Evolutionary conservation across 257 asterid genomes (phyloP).

Genomic region (Osmanthus fragrans): DNA sequence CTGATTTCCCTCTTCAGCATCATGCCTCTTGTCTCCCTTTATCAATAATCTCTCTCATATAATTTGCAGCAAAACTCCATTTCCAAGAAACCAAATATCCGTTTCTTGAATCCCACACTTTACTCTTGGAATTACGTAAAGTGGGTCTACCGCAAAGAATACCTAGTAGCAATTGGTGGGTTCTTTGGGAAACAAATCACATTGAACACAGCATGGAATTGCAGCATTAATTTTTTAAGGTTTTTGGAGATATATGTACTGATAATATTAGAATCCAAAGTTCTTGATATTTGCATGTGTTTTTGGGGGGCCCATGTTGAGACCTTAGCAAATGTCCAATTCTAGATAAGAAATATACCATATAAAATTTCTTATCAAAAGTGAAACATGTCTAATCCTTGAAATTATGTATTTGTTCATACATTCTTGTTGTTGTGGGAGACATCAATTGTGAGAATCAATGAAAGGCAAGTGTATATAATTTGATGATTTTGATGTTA

Average conservation of each 20-base stretch:
- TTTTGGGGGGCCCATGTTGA: slow-evolving; percentile 13
- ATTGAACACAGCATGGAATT: slow-evolving; percentile 7
- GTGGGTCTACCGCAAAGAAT: slow-evolving; percentile 16
- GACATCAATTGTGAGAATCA: not conserved
- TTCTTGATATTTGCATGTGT: slow-evolving; percentile 22
- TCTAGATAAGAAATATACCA: slow-evolving; percentile 7
- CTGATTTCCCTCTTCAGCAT: slow-evolving; percentile 11
- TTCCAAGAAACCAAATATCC: slow-evolving; percentile 45
- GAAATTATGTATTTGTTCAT: not conserved
- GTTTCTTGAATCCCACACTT: slow-evolving; percentile 17
- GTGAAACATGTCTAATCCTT: not conserved
- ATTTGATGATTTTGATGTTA: not conserved
- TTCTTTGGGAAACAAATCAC: slow-evolving; percentile 40
- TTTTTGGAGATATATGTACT: not conserved
- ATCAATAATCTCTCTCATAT: not conserved
- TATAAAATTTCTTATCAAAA: no score
- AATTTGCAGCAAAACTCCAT: slow-evolving; percentile 51
- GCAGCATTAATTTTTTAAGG: slow-evolving; percentile 5
- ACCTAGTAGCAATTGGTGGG: slow-evolving; percentile 31
- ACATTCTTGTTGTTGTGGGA: not conserved
- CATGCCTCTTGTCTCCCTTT: slow-evolving; percentile 33
- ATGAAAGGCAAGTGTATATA: not conserved
- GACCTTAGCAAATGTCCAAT: slow-evolving; percentile 36
- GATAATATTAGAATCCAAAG: slow-evolving; percentile 43
- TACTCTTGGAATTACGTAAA: slow-evolving; percentile 34